Evolutionary conservation across 352 stramenopile species (phyloP).

Genomic region (Nothophytophthora sp.): DNA sequence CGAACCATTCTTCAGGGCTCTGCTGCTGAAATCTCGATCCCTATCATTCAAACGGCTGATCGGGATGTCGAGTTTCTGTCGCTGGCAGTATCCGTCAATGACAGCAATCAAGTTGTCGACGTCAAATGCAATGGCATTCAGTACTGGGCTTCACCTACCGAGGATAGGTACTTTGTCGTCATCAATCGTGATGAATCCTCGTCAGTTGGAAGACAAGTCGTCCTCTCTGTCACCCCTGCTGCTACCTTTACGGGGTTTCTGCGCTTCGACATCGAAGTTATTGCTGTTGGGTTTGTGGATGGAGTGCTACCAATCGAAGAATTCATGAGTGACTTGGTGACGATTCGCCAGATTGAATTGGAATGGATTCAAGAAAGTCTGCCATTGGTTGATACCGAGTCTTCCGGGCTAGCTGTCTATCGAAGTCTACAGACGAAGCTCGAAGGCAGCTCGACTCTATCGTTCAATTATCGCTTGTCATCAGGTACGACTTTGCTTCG

Average conservation of each 20-base stretch:
- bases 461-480: slow-evolving; percentile 34
- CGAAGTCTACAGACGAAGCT: slow-evolving; percentile 26
- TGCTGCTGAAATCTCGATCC: slow-evolving; percentile 17
- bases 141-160: slow-evolving; percentile 2
- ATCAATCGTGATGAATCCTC: slow-evolving; percentile 8
- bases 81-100: slow-evolving; percentile 13
- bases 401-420: slow-evolving; percentile 22
- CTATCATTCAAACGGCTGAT: slow-evolving; percentile 3
- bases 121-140: slow-evolving; percentile 10
- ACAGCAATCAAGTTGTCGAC: slow-evolving; percentile 5
- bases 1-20: slow-evolving; percentile 18
- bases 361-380: slow-evolving; percentile 23
- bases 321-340: slow-evolving; percentile 4
- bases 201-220: slow-evolving; percentile 10
- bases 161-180: slow-evolving; percentile 13
- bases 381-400: neutral
- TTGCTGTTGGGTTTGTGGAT: slow-evolving; percentile 2
- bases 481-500: slow-evolving; percentile 44
- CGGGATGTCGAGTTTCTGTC: slow-evolving; percentile 13
- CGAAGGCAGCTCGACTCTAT: slow-evolving; percentile 19
- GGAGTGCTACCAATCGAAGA: slow-evolving; percentile 13
- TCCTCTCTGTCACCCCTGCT: slow-evolving; percentile 17
- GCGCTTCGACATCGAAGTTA: slow-evolving; percentile 19
- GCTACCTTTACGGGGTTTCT: slow-evolving; percentile 20
- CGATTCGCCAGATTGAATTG: slow-evolving; percentile 22